Conservation (phyloP, 441 rosid species). For the Iberis amara region DNA sequence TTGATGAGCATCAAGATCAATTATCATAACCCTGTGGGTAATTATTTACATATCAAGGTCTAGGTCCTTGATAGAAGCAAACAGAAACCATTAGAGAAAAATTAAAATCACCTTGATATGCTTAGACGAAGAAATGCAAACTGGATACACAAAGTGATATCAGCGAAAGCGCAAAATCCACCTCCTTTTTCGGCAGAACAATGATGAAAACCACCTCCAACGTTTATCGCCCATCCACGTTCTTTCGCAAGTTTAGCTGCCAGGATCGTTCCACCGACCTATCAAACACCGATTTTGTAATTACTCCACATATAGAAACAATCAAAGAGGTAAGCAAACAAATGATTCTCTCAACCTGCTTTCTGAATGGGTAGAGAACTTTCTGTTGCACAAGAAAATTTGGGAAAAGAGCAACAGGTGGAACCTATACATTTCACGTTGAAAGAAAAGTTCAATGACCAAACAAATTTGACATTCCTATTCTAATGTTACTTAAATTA, state of each 20-base stretch:
- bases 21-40: slow-evolving; percentile 70
- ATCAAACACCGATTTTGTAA: slow-evolving; percentile 20
- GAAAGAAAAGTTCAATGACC: slow-evolving; percentile 2
- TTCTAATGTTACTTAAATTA: neutral
- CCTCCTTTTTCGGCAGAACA: slow-evolving; percentile 76
- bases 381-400: slow-evolving; percentile 70
- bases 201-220: slow-evolving; percentile 98
- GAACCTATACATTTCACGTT: slow-evolving; percentile 43
- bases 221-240: slow-evolving; percentile 88
- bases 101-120: slow-evolving; percentile 68
- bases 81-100: slow-evolving; percentile 4
- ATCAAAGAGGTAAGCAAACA: slow-evolving; percentile 6
- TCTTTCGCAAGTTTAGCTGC: slow-evolving; percentile 87
- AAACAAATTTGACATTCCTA: neutral
- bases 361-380: slow-evolving; percentile 76
- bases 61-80: slow-evolving; percentile 13
- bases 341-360: slow-evolving; percentile 47
- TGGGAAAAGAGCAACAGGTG: slow-evolving; percentile 75
- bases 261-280: slow-evolving; percentile 92
- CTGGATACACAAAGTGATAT: slow-evolving; percentile 82
- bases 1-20: slow-evolving; percentile 98
- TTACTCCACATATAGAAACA: slow-evolving; percentile 6
- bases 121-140: slow-evolving; percentile 62
- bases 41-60: neutral
- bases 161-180: slow-evolving; percentile 92